Conservation (phyloP, 2,329 filamentous ascomycete genomes). For the Microdochium trichocladiopsis region DNA sequence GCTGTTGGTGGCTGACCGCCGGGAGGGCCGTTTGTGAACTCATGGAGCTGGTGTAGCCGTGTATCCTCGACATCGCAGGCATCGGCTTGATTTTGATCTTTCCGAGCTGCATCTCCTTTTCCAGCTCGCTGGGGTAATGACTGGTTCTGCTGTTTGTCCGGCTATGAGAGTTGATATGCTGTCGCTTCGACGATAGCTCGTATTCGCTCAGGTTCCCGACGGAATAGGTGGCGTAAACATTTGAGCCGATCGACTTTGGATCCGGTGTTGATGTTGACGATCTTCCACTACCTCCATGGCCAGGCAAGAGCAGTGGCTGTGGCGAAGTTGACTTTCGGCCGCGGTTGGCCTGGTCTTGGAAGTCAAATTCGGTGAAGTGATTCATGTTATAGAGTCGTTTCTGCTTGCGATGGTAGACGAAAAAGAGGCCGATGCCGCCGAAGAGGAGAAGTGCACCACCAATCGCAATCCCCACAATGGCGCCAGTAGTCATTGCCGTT, state of each 20-base stretch:
- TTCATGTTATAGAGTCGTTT: constrained; percentile 20
- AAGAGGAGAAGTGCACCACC: constrained; percentile 35
- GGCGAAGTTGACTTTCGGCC: constrained; percentile 16
- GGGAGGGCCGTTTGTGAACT: background rate
- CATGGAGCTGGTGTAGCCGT: background rate
- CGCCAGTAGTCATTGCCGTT: constrained; percentile 33
- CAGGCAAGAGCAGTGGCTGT: constrained; percentile 6
- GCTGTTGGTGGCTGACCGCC: background rate
- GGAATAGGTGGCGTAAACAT: background rate
- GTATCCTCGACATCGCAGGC: constrained; percentile 32
- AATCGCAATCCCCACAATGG: constrained; percentile 46
- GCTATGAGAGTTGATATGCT: background rate
- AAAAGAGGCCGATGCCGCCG: constrained; percentile 33
- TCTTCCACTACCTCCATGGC: constrained; percentile 5
- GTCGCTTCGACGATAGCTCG: constrained; percentile 15
- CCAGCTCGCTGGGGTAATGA: constrained; percentile 32
- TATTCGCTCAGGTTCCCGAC: constrained; percentile 11
- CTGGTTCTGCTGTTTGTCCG: constrained; percentile 20
- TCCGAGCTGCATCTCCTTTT: constrained; percentile 16
- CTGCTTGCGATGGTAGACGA: constrained; percentile 39
- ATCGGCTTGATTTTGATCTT: constrained; percentile 35
- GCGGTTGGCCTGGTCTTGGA: constrained; percentile 9
- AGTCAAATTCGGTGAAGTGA: constrained; percentile 8
- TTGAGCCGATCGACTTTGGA: constrained; percentile 1
- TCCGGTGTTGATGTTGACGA: constrained; percentile 4